phyloP scores from a whole-genome alignment of 768 basidiomycete genomes.

The Suillus weaverae region DNA sequence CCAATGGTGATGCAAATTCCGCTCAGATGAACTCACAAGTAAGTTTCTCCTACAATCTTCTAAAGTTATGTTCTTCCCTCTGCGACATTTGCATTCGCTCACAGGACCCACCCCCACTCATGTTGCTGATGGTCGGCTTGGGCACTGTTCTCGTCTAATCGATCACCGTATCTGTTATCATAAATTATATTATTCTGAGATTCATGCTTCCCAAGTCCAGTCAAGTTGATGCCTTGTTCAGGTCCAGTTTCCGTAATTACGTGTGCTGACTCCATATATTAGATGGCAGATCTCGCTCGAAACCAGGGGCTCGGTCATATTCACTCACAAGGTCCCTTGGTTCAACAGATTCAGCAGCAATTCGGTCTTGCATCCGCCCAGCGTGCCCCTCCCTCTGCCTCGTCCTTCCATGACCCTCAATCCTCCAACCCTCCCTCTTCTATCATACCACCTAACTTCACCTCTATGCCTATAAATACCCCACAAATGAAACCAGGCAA shows the following conservation, averaged over 20 bases:
- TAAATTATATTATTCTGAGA: conserved; percentile 12
- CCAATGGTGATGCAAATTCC: conserved; percentile 40
- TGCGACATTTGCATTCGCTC: conserved; percentile 20
- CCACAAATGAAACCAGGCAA: conserved; percentile 31
- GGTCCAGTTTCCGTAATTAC: conserved; percentile 15
- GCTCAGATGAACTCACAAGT: conserved; percentile 49
- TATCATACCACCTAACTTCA: conserved; percentile 39
- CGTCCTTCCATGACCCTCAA: conserved; percentile 40
- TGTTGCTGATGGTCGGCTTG: conserved; percentile 8
- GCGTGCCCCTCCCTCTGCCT: conserved; percentile 37
- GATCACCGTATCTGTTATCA: conserved; percentile 13
- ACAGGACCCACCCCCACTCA: conserved; percentile 15
- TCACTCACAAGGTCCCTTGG: conserved; percentile 34
- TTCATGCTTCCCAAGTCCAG: conserved; percentile 8
- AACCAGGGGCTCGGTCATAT: conserved; percentile 41
- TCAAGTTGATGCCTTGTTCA: conserved; percentile 10
- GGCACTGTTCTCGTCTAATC: conserved; percentile 3
- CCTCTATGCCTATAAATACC: conserved; percentile 40
- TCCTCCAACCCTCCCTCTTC: conserved; percentile 23
- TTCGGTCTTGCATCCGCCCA: conserved; percentile 35
- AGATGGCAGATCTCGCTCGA: conserved; percentile 49
- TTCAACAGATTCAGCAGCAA: conserved; percentile 46
- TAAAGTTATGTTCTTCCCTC: conserved; percentile 4
- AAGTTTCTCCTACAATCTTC: conserved; percentile 27
- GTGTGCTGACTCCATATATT: conserved; percentile 27